These are phyloP conservation scores for Murraya paniculata DNA, from an alignment of 345 rosid species.

Conservation along the genomic window DNA sequence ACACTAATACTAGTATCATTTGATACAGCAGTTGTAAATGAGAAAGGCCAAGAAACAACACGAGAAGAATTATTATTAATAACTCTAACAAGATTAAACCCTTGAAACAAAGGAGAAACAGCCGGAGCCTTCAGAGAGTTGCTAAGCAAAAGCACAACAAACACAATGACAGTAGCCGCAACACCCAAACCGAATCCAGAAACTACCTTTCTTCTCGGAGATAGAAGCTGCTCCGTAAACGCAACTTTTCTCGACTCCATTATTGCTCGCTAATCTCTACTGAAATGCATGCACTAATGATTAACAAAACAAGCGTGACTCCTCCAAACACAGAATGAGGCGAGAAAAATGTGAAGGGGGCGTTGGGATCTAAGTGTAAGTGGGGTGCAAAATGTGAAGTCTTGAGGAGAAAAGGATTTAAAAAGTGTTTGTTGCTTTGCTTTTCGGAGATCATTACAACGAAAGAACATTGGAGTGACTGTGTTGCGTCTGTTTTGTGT, in stretches of 20 bases:
- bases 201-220: slow-evolving; percentile 37
- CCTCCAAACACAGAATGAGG: background rate
- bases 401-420: background rate
- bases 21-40: slow-evolving; percentile 19
- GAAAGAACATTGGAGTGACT: background rate
- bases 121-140: slow-evolving; percentile 39
- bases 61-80: slow-evolving; percentile 29
- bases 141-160: slow-evolving; percentile 42
- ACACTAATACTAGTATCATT: background rate
- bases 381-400: background rate
- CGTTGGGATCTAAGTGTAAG: background rate
- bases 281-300: background rate
- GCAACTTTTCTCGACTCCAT: slow-evolving; percentile 46
- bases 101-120: slow-evolving; percentile 42
- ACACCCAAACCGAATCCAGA: slow-evolving; percentile 52
- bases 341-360: background rate
- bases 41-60: slow-evolving; percentile 34
- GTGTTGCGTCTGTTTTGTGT: background rate
- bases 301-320: background rate
- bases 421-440: background rate
- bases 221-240: slow-evolving; percentile 44
- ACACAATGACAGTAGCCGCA: slow-evolving; percentile 38
- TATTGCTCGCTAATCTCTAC: background rate
- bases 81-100: slow-evolving; percentile 20
- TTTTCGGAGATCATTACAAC: background rate